Evolutionary conservation across 768 basidiomycete species (phyloP).

Genomic region (Suillus lakei): DNA sequence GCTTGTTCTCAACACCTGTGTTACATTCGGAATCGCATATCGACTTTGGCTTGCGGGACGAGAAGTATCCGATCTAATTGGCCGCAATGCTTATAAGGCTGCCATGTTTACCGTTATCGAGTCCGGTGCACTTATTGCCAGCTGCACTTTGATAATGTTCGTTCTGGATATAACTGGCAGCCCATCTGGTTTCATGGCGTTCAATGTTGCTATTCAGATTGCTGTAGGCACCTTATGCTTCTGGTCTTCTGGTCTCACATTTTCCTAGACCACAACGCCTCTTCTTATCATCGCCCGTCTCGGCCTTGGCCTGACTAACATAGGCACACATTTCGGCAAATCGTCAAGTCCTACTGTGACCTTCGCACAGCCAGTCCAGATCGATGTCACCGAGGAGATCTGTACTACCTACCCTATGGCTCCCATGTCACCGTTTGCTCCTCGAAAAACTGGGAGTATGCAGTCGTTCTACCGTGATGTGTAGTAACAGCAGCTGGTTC

Average conservation of each 20-base stretch:
- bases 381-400: not conserved
- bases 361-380: conserved; percentile 9
- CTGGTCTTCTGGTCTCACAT: conserved; percentile 3
- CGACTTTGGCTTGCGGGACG: conserved; percentile 16
- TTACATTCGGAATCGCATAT: conserved; percentile 21
- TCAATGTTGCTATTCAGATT: conserved; percentile 18
- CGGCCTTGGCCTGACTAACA: conserved; percentile 17
- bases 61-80: not conserved
- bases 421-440: not conserved
- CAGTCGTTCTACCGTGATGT: not conserved
- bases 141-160: conserved; percentile 19
- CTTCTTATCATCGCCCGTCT: conserved; percentile 23
- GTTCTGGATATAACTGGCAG: conserved; percentile 13
- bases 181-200: conserved; percentile 6
- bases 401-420: not conserved
- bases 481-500: not conserved
- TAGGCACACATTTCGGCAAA: conserved; percentile 2
- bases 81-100: conserved; percentile 12
- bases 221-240: conserved; percentile 15
- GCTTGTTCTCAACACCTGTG: conserved; percentile 15
- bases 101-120: conserved; percentile 24
- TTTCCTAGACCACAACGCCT: conserved; percentile 18
- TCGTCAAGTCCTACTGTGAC: not conserved
- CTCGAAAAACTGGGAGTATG: not conserved
- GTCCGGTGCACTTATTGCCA: conserved; percentile 22